phyloP scores from a whole-genome alignment of 495 filamentous ascomycete genomes.

The Penicillium diatomitis region DNA sequence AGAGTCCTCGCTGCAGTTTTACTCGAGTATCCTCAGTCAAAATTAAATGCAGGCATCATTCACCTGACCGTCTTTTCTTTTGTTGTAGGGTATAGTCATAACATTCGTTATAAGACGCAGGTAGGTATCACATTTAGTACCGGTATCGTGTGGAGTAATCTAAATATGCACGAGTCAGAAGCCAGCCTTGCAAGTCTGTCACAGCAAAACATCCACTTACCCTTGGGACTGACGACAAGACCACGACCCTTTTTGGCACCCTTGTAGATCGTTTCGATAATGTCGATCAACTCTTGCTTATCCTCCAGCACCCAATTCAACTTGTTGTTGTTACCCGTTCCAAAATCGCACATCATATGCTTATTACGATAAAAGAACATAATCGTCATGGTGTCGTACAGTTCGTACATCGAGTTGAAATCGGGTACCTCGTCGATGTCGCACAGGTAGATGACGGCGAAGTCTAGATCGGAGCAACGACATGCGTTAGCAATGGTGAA shows the following conservation, averaged over 20 bases:
- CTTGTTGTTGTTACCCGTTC: constrained; percentile 98
- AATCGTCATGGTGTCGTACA: constrained; percentile 63
- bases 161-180: constrained; percentile 16
- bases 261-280: constrained; percentile 95
- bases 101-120: constrained; percentile 9
- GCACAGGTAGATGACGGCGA: constrained; percentile 90
- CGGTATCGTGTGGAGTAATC: constrained; percentile 81
- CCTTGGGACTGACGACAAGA: constrained; percentile 92
- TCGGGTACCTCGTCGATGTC: constrained; percentile 93
- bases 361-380: constrained; percentile 98
- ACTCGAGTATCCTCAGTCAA: no score
- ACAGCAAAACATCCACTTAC: constrained; percentile 15
- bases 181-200: not conserved
- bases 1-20: no score
- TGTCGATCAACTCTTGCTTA: constrained; percentile 98
- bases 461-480: constrained; percentile 14
- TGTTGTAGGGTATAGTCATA: constrained; percentile 4
- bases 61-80: no score
- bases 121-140: constrained; percentile 41
- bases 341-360: constrained; percentile 98
- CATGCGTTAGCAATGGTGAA: not conserved
- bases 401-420: constrained; percentile 91
- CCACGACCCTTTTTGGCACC: constrained; percentile 95
- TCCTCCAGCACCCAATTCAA: constrained; percentile 96
- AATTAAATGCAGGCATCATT: no score